phyloP scores from a whole-genome alignment of 192 early-diverging fungal genomes.

The Paraglomus brasilianum region DNA sequence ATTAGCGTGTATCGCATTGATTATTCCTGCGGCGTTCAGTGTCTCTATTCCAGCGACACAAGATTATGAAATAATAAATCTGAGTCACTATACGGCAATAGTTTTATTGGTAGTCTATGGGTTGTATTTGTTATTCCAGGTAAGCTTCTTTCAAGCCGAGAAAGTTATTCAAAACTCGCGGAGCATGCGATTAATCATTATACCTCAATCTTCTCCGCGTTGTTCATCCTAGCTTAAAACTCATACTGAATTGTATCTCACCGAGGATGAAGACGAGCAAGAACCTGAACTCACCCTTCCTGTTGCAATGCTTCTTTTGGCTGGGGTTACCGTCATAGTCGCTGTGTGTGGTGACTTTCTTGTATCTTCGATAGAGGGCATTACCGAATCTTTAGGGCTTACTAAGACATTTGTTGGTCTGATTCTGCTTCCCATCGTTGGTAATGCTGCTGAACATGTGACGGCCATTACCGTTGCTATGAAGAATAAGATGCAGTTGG shows the following conservation, averaged over 20 bases:
- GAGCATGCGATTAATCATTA: background rate
- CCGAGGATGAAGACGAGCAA: slow-evolving; percentile 51
- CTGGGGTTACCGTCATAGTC: slow-evolving; percentile 64
- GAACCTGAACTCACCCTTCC: slow-evolving; percentile 55
- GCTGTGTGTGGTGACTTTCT: slow-evolving; percentile 78
- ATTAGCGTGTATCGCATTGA: slow-evolving; percentile 63
- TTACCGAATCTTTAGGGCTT: slow-evolving; percentile 65
- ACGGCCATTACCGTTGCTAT: slow-evolving; percentile 82
- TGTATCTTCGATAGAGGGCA: slow-evolving; percentile 73
- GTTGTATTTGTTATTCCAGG: slow-evolving; percentile 78
- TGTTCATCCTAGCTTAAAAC: slow-evolving; percentile 63
- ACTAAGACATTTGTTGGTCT: slow-evolving; percentile 87
- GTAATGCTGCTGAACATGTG: slow-evolving; percentile 80
- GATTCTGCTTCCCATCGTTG: slow-evolving; percentile 87
- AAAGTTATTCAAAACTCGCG: background rate
- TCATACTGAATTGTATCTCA: slow-evolving; percentile 57
- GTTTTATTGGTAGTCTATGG: slow-evolving; percentile 67
- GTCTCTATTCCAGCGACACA: slow-evolving; percentile 47
- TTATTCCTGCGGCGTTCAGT: slow-evolving; percentile 70
- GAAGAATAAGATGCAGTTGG: slow-evolving; percentile 86
- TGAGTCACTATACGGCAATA: slow-evolving; percentile 65
- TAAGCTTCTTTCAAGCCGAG: background rate
- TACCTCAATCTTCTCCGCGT: background rate
- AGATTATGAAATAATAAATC: slow-evolving; percentile 55
- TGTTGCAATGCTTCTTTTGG: slow-evolving; percentile 60